These are phyloP conservation scores for Cymbopogon flexuosus DNA, from an alignment of 202 grass and related monocot genomes.

Conservation along the genomic window DNA sequence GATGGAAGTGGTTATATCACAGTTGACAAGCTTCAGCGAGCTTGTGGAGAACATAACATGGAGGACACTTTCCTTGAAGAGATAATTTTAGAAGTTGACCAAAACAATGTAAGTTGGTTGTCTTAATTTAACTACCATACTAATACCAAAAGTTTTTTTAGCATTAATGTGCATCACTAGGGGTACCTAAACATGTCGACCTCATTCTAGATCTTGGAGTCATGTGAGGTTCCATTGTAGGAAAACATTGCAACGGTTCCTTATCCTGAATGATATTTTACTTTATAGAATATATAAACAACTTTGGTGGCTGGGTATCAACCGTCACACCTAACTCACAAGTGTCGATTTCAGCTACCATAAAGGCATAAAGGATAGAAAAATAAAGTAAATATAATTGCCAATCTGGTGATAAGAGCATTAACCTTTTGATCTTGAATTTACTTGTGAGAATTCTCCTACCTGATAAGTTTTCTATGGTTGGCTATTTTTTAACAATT, in stretches of 20 bases:
- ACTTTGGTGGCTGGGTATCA: neutral
- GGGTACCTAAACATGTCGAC: slow-evolving; percentile 2
- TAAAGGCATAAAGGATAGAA: neutral
- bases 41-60: slow-evolving; percentile 62
- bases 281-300: neutral
- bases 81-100: slow-evolving; percentile 69
- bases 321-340: neutral
- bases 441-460: neutral
- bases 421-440: neutral
- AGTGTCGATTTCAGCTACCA: neutral
- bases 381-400: neutral
- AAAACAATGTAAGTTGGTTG: slow-evolving; percentile 65
- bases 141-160: neutral
- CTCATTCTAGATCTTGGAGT: neutral
- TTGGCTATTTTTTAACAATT: neutral
- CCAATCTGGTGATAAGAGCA: neutral
- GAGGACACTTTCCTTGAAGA: slow-evolving; percentile 57
- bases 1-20: slow-evolving; percentile 89
- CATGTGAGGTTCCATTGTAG: neutral
- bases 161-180: neutral
- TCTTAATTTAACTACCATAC: neutral
- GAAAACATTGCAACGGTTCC: neutral
- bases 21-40: slow-evolving; percentile 70
- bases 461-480: neutral
- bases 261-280: neutral